These are phyloP conservation scores for Zygosaccharomyces sapae DNA, from an alignment of 1,139 yeast genomes.

Conservation along the genomic window DNA sequence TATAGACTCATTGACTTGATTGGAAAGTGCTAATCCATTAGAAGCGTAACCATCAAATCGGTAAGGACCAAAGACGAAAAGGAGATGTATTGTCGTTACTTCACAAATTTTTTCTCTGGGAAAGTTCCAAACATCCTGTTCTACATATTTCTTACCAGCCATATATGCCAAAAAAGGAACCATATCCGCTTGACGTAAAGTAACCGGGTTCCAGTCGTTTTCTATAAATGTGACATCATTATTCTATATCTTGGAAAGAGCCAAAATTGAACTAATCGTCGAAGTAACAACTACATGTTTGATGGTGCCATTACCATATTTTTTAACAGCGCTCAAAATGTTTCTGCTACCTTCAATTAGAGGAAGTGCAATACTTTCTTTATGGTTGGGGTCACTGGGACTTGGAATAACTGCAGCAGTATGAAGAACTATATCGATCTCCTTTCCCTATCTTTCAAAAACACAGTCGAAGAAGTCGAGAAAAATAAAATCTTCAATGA, in stretches of 20 bases:
- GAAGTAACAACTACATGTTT: constrained; percentile 52
- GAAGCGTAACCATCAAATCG: constrained; percentile 31
- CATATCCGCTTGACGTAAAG: constrained; percentile 37
- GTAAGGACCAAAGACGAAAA: constrained; percentile 44
- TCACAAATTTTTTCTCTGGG: constrained; percentile 32
- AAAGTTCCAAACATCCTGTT: constrained; percentile 48
- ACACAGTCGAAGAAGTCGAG: constrained; percentile 39
- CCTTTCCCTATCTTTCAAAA: constrained; percentile 30
- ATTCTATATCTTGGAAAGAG: constrained; percentile 7
- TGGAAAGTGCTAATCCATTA: constrained; percentile 36
- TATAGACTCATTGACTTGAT: constrained; percentile 35
- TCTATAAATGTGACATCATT: constrained; percentile 27
- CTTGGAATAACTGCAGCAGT: constrained; percentile 41
- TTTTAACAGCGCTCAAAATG: constrained; percentile 41
- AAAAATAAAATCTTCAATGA: constrained; percentile 37
- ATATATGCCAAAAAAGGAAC: constrained; percentile 38
- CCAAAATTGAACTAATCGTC: constrained; percentile 45
- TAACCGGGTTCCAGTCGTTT: constrained; percentile 38
- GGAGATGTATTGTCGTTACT: constrained; percentile 43
- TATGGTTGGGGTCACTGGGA: constrained; percentile 22
- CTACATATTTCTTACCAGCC: constrained; percentile 46
- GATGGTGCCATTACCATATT: constrained; percentile 42
- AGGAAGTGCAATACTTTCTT: constrained; percentile 39
- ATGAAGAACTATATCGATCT: constrained; percentile 39
- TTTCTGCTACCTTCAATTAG: constrained; percentile 47